Conservation (phyloP, 306 rosid species). For the Cicer judaicum region DNA sequence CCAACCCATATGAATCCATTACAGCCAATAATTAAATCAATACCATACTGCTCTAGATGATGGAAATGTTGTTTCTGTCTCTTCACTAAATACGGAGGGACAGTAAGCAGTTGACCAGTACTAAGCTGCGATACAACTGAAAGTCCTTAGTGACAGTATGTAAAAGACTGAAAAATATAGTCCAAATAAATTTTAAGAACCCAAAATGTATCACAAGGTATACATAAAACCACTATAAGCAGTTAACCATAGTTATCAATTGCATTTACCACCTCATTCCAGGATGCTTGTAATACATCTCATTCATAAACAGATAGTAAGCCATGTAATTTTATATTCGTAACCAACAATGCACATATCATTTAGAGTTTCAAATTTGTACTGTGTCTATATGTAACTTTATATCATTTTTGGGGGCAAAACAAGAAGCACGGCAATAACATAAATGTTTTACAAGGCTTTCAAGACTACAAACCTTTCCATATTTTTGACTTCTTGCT, state of each 20-base stretch:
- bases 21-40: constrained; percentile 84
- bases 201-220: constrained; percentile 19
- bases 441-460: constrained; percentile 26
- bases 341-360: constrained; percentile 16
- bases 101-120: constrained; percentile 79
- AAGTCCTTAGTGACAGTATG: constrained; percentile 21
- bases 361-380: neutral
- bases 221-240: neutral
- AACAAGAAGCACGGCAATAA: neutral
- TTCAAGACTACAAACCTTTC: constrained; percentile 66
- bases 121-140: constrained; percentile 61
- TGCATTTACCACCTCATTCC: neutral
- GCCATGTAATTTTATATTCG: constrained; percentile 9
- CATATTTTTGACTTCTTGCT: constrained; percentile 95
- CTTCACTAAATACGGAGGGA: constrained; percentile 82
- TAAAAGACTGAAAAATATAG: constrained; percentile 11
- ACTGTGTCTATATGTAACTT: neutral
- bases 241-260: neutral
- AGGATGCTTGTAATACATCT: constrained; percentile 16
- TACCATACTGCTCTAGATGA: constrained; percentile 71
- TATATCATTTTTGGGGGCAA: neutral
- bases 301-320: constrained; percentile 20
- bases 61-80: constrained; percentile 92
- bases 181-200: constrained; percentile 15
- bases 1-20: constrained; percentile 94